phyloP scores from a whole-genome alignment of 2,329 filamentous ascomycete genomes.

The Cytospora leucostoma region DNA sequence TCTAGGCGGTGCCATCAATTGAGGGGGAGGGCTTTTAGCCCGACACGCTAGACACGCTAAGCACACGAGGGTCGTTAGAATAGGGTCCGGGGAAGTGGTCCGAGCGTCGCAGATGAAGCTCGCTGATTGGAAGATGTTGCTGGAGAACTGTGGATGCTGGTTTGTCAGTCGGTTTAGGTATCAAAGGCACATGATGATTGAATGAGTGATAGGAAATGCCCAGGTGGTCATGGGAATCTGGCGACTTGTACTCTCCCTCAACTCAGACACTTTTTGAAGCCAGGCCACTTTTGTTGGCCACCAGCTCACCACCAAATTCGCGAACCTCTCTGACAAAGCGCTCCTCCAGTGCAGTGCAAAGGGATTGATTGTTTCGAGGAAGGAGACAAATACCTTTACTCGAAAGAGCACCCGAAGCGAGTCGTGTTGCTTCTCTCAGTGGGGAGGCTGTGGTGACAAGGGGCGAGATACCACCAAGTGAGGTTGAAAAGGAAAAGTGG shows the following conservation, averaged over 20 bases:
- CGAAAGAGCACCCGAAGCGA: not conserved
- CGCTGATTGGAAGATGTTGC: not conserved
- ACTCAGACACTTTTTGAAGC: not conserved
- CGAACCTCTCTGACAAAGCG: not conserved
- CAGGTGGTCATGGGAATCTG: constrained; percentile 2
- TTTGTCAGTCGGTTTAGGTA: constrained; percentile 15
- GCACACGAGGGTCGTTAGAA: constrained; percentile 1
- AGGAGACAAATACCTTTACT: not conserved
- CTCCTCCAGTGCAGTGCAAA: not conserved
- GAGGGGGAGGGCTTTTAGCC: not conserved
- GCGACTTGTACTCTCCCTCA: constrained; percentile 4
- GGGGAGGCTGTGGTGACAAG: not conserved
- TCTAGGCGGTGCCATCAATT: not conserved
- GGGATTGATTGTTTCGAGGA: not conserved
- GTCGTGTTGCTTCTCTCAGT: not conserved
- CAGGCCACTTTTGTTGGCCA: not conserved
- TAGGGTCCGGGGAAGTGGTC: not conserved
- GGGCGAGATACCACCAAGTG: not conserved
- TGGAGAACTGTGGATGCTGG: not conserved
- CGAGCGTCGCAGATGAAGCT: not conserved
- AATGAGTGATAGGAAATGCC: too few relatives aligned
- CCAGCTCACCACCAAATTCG: not conserved
- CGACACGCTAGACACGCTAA: not conserved
- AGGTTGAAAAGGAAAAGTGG: not conserved
- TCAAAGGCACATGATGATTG: constrained; percentile 4